These are phyloP conservation scores for Ottelia alismoides DNA, from an alignment of 106 monocot species.

Conservation along the genomic window DNA sequence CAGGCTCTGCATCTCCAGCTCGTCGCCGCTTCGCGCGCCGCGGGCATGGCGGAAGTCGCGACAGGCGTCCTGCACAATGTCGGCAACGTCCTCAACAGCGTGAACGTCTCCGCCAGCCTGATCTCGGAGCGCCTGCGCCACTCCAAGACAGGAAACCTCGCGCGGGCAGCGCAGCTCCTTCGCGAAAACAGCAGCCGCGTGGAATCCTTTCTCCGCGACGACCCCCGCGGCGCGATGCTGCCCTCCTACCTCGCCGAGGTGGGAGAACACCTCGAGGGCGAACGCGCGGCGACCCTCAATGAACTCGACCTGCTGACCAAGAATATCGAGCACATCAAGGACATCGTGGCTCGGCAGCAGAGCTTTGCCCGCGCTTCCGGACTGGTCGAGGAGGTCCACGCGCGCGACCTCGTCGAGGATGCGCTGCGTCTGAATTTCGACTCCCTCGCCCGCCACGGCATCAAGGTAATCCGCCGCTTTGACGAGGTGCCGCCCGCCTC, in stretches of 20 bases:
- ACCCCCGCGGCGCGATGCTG: not conserved
- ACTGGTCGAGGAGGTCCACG: not conserved
- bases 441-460: too few species aligned
- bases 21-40: not conserved
- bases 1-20: not conserved
- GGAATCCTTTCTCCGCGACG: not conserved
- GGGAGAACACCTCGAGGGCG: not conserved
- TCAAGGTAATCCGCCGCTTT: not conserved
- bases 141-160: not conserved
- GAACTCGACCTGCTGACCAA: not conserved
- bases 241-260: not conserved
- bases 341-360: not conserved
- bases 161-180: not conserved
- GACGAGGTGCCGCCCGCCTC: not conserved
- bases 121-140: not conserved
- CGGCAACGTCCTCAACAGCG: constrained; percentile 1
- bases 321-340: not conserved
- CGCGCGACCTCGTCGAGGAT: not conserved
- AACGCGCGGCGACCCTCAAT: not conserved
- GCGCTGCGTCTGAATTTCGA: not conserved
- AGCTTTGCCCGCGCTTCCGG: not conserved
- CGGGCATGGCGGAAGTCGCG: not conserved
- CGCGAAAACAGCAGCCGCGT: not conserved
- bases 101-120: not conserved
- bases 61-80: not conserved